Evolutionary conservation across 768 basidiomycete genomes (phyloP), one percentile per base, ranked within the genome.

Genomic region (Amanita inopinata): DNA sequence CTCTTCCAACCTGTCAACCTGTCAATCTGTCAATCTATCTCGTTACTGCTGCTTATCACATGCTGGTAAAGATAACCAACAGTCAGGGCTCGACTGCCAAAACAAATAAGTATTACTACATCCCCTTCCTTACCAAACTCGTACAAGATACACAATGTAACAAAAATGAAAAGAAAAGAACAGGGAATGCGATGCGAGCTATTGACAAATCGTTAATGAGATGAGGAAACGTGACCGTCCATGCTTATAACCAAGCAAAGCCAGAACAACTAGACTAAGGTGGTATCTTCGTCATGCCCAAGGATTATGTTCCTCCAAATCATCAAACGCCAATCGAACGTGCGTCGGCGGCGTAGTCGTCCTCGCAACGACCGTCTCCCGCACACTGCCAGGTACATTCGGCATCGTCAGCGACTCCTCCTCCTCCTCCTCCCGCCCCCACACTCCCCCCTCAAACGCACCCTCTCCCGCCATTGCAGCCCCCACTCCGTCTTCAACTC

Each of bases 271-370:
- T 40, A 46, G 42, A 47, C 33, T 43, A 49, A 46, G 22, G 35
- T 15, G 46, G 10, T 24, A 49, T 36, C 46, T n/a, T n/a, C n/a
- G 57, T 60, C 50, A 74, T 40, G 67, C 73, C 77, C 78, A 80
- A 9, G 78, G 78, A 54, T 80, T 80, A 53, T 73, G 66, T 33
- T 74, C 67, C 28, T 63, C 60, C 39, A 54, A 51, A 10, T 73
- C 67, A 34, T 74, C 66, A 31, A 63, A 60, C 33, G 51, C 53
- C n/a, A 63, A 52, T 40, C 61, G 63, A 11, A 66, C 67, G 51
- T 74, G 67, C 32, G 60, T 49, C 23, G 75, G 74, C 24, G 74
- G 73, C 19, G 73, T 73, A 28, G 39, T 56, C 25, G 53, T 55
- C 45, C 62, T 53, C 30, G 61, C 62, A 10, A 66, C 48, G n/a